A percentile compares a stretch with the other conserved stretches of the same genome.
Evolutionary conservation across 768 basidiomycete species (phyloP).

Genomic region (Calocera viscosa): DNA sequence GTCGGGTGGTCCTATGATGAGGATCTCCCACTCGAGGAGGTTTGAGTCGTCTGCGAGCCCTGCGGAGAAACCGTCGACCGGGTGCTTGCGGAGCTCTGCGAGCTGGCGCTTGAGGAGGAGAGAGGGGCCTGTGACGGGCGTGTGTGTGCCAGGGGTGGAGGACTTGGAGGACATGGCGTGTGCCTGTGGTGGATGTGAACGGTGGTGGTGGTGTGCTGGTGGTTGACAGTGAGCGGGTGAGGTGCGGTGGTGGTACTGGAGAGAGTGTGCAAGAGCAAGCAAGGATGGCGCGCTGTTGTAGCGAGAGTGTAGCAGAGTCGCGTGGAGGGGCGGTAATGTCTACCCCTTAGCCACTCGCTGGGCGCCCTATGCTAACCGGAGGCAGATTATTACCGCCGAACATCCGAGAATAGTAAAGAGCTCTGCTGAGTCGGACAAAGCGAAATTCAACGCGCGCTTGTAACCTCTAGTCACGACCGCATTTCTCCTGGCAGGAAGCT

Average conservation of each 20-base stretch:
- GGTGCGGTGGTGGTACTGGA: neutral
- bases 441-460: too few relatives aligned
- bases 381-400: too few relatives aligned
- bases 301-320: neutral
- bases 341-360: too few relatives aligned
- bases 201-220: neutral
- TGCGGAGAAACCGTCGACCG: conserved; percentile 94
- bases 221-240: neutral
- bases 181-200: neutral
- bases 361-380: too few relatives aligned
- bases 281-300: neutral
- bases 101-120: conserved; percentile 5
- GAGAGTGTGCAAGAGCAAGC: neutral
- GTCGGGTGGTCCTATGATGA: conserved; percentile 87
- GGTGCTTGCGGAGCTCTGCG: conserved; percentile 75
- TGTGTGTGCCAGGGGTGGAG: neutral
- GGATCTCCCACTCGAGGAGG: conserved; percentile 90
- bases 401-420: too few relatives aligned
- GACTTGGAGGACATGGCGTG: neutral
- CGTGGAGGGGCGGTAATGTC: neutral
- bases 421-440: too few relatives aligned
- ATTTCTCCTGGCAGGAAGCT: too few relatives aligned
- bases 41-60: conserved; percentile 93
- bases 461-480: too few relatives aligned
- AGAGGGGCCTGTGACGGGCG: neutral